Base-by-base conservation (phyloP, 2,329 filamentous ascomycete genomes). In the Penicillium crustosum region DNA sequence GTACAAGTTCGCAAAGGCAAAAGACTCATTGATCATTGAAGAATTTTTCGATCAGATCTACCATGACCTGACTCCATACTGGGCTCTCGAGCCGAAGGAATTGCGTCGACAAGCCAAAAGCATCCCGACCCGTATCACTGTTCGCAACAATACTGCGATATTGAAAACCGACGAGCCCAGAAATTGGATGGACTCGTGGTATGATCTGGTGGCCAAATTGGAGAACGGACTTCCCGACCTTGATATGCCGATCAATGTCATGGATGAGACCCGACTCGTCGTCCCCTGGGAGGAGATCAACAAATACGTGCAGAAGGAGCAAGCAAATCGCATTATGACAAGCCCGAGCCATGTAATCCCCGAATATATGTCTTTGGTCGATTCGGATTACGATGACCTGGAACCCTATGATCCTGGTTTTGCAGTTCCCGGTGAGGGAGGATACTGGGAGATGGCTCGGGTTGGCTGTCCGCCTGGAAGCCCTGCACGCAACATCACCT, bases 1-100 rank as follows among this genome's bases (percentile, higher is more conserved):
- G 81, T 78, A 74, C 60, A 59, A 72, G 5, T 81, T 75, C 62
- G 80, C 81, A 8, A 65, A 72, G 33, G 69, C 72, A 12, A 66
- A 77, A 45, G 67, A 76, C 50, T 74, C 78, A 1, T 38, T 81
- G 31, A 70, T 82, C 1, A 69, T 82, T 6, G 81, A 82, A 63
- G 77, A 80, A 7, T 78, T 81, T 60, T 82, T 81, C 62, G 80
- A 82, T 58, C 79, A 78, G 58, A 79, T 83, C 10, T 80, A 82
- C 64, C 66, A 78, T 56, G 81, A 82, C 55, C 50, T 82, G 27
- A 72, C 68, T 29, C 80, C 81, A 0, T 82, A 81, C 61, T 82
- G 81, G 81, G 79, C 73, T 6, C 55, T 81, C 1, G 60, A 73
- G 4, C 70, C 81, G 4, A 67, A 67, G 39, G 66, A 75, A 27